These are phyloP conservation scores for Schizochytrium sp. DNA, from an alignment of 108 stramenopile species.

Conservation along the genomic window DNA sequence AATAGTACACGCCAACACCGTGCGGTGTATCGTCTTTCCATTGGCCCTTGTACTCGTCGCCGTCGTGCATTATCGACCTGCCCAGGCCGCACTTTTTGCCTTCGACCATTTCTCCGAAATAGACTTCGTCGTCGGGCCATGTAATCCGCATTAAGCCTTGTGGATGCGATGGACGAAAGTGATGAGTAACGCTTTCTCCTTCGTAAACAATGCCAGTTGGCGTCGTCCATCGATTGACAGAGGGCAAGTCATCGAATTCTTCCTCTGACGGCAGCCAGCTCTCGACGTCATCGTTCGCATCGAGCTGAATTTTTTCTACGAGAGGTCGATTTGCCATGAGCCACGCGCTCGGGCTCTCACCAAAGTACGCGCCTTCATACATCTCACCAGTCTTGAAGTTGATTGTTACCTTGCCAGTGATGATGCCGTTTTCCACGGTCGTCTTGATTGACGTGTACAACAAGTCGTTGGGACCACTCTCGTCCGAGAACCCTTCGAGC, in stretches of 20 bases:
- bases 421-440: not conserved
- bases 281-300: not conserved
- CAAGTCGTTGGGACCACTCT: not conserved
- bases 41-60: conserved; percentile 14
- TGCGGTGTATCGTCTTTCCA: not conserved
- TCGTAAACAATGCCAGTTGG: not conserved
- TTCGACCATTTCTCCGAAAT: not conserved
- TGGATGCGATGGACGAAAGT: not conserved
- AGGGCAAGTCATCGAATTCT: not conserved
- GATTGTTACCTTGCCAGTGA: not conserved
- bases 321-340: not conserved
- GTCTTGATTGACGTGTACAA: not conserved
- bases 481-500: not conserved
- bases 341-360: not conserved
- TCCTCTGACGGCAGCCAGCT: not conserved
- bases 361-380: not conserved
- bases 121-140: not conserved
- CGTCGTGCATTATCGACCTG: not conserved
- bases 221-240: not conserved
- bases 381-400: not conserved
- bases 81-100: not conserved
- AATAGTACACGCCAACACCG: not conserved
- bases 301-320: not conserved
- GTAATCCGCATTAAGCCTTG: not conserved
- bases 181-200: not conserved